Conservation (phyloP, 1,284 basidiomycete species). For the Ustilago xerochloae region DNA sequence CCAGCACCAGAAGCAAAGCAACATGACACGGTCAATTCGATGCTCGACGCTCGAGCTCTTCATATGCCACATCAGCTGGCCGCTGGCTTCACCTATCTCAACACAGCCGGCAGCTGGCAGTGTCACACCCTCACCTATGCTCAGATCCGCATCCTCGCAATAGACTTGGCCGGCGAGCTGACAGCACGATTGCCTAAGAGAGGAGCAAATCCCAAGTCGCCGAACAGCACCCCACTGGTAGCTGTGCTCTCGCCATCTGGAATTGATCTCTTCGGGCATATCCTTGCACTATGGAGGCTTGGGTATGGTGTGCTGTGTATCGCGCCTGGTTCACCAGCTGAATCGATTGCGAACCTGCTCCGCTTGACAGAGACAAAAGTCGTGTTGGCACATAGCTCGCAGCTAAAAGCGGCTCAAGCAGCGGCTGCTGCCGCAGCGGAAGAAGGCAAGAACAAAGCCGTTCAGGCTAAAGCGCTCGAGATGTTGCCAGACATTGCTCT, state of each 20-base stretch:
- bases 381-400: conserved; percentile 71
- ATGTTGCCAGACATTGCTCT: conserved; percentile 12
- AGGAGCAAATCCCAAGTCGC: conserved; percentile 10
- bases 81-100: conserved; percentile 66
- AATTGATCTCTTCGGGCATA: conserved; percentile 68
- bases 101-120: conserved; percentile 36
- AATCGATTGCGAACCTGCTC: conserved; percentile 74
- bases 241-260: conserved; percentile 69
- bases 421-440: neutral
- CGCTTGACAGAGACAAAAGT: conserved; percentile 71
- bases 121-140: conserved; percentile 60
- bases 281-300: conserved; percentile 68
- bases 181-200: neutral
- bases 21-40: conserved; percentile 64
- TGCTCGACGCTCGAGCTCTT: conserved; percentile 66
- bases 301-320: conserved; percentile 69
- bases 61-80: conserved; percentile 65
- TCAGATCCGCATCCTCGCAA: conserved; percentile 7
- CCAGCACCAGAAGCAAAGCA: conserved; percentile 63
- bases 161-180: conserved; percentile 19
- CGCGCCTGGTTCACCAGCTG: conserved; percentile 70
- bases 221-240: conserved; percentile 47
- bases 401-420: conserved; percentile 67
- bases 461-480: conserved; percentile 3
- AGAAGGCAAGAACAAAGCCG: neutral